phyloP scores from a whole-genome alignment of 805 yeast species.

The Tetrapisispora arboricola region DNA sequence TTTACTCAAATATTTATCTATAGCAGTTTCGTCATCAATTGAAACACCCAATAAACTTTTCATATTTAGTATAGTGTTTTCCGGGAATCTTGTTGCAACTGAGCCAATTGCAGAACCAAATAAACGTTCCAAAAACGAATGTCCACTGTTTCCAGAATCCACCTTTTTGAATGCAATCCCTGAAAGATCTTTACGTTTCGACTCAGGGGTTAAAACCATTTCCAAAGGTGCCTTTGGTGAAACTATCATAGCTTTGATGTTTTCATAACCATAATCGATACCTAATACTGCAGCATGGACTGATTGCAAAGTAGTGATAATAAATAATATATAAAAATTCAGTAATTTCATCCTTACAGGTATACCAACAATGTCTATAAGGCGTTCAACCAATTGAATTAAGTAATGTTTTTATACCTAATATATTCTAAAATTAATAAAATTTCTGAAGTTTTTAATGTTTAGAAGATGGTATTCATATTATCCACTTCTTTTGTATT shows the following conservation, averaged over 20 bases:
- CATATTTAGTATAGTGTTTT: conserved; percentile 50
- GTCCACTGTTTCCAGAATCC: conserved; percentile 13
- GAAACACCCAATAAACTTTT: conserved; percentile 65
- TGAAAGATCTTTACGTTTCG: conserved; percentile 80
- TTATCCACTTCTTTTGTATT: too few species aligned
- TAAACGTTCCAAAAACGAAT: conserved; percentile 51
- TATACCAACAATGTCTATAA: too few species aligned
- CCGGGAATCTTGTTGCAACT: conserved; percentile 64
- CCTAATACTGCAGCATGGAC: conserved; percentile 64
- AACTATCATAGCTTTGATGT: conserved; percentile 74
- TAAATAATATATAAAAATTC: not conserved
- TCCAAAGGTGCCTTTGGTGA: conserved; percentile 90
- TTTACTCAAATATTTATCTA: conserved; percentile 36
- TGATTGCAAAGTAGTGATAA: not conserved
- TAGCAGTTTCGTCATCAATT: conserved; percentile 34
- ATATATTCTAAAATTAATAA: too few species aligned
- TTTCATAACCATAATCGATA: conserved; percentile 81
- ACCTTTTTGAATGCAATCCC: conserved; percentile 56
- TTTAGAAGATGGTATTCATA: too few species aligned
- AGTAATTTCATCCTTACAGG: not conserved
- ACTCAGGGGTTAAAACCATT: conserved; percentile 77
- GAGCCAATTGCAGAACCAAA: conserved; percentile 72
- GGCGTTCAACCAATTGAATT: not conserved
- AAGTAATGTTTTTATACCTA: not conserved
- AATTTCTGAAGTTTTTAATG: too few species aligned